A percentile compares a stretch with the other conserved stretches of the same genome.
phyloP scores from a whole-genome alignment of 495 filamentous ascomycete genomes.

The Hypoxylon trugodes region DNA sequence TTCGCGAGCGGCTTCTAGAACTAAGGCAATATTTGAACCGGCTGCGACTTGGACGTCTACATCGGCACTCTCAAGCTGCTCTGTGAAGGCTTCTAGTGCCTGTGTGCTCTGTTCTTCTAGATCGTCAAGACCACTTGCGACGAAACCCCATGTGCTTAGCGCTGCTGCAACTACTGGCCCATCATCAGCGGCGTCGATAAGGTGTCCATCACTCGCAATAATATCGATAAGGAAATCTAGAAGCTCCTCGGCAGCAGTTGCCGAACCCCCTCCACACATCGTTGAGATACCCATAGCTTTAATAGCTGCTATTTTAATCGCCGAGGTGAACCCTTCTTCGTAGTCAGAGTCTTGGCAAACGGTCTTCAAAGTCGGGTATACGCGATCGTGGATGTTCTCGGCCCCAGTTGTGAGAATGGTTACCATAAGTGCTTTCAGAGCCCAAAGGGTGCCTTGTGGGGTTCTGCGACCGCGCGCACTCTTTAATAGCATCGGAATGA shows the following conservation, averaged over 20 bases:
- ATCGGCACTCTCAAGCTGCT: constrained; percentile 84
- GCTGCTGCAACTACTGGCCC: constrained; percentile 82
- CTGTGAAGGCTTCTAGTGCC: constrained; percentile 85
- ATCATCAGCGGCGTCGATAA: constrained; percentile 77
- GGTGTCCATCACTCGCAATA: constrained; percentile 81
- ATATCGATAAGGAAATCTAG: constrained; percentile 89
- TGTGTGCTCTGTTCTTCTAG: constrained; percentile 75
- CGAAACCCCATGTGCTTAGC: constrained; percentile 86
- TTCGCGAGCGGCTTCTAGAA: constrained; percentile 82
- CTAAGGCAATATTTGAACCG: constrained; percentile 87
- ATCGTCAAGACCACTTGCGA: constrained; percentile 84
- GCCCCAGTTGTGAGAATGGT: constrained; percentile 77
- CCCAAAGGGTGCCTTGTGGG: constrained; percentile 75
- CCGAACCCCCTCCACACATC: constrained; percentile 80
- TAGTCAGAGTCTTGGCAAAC: constrained; percentile 72
- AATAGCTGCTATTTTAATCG: constrained; percentile 77
- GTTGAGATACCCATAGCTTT: constrained; percentile 76
- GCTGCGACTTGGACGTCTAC: constrained; percentile 83
- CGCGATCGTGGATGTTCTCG: constrained; percentile 72
- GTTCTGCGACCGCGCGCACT: constrained; percentile 76
- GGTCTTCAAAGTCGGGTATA: constrained; percentile 70
- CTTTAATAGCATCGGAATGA: constrained; percentile 76
- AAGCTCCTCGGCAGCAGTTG: constrained; percentile 73
- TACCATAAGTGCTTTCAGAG: constrained; percentile 77
- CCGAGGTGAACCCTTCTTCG: constrained; percentile 49